phyloP scores from a whole-genome alignment of 1,284 basidiomycete genomes.

The Apiotrichum sp. region DNA sequence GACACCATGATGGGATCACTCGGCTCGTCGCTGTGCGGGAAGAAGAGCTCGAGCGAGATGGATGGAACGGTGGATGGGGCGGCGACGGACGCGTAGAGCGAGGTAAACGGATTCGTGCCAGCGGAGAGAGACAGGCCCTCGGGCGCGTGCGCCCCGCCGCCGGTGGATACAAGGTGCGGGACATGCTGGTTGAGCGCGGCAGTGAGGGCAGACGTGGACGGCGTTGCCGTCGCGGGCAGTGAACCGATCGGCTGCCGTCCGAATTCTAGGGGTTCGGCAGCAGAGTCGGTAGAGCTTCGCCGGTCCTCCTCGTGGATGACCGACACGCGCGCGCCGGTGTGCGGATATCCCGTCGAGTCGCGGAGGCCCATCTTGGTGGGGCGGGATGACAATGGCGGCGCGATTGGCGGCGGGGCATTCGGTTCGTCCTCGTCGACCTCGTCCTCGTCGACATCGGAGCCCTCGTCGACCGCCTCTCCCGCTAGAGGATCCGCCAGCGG shows the following conservation, averaged over 20 bases:
- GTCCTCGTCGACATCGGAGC: slow-evolving; percentile 31
- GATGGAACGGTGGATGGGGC: slow-evolving; percentile 42
- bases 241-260: neutral
- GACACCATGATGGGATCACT: slow-evolving; percentile 50
- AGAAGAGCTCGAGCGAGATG: slow-evolving; percentile 70
- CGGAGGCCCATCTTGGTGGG: neutral
- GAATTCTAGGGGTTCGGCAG: slow-evolving; percentile 22
- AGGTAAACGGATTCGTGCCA: slow-evolving; percentile 43
- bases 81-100: slow-evolving; percentile 47
- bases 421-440: slow-evolving; percentile 26
- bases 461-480: slow-evolving; percentile 37
- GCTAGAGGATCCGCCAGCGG: slow-evolving; percentile 1
- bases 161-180: slow-evolving; percentile 31
- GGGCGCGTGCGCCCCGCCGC: slow-evolving; percentile 3
- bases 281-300: slow-evolving; percentile 25
- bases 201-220: slow-evolving; percentile 30
- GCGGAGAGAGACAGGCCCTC: neutral
- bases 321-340: slow-evolving; percentile 4
- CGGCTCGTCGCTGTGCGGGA: slow-evolving; percentile 71
- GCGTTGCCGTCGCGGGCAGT: neutral
- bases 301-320: slow-evolving; percentile 18
- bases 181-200: slow-evolving; percentile 37
- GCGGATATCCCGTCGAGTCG: neutral
- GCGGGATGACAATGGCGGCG: neutral
- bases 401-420: neutral